These are phyloP conservation scores for Byssoonygena ceratinophila DNA, from an alignment of 2,329 filamentous ascomycete genomes.

Conservation along the genomic window DNA sequence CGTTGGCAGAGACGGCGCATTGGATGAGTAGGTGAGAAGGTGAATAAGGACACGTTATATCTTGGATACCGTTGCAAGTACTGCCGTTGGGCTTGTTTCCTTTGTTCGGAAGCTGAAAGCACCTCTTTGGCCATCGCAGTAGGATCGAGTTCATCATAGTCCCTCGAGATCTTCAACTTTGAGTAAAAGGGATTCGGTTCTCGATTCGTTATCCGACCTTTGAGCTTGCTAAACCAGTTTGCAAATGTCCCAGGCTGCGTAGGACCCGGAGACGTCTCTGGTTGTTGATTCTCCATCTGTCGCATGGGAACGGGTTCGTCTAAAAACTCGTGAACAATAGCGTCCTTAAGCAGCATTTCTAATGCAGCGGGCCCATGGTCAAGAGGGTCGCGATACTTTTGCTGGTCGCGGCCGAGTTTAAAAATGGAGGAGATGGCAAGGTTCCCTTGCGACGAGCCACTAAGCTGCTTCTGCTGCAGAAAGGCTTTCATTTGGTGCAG, in stretches of 20 bases:
- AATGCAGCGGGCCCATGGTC: conserved; percentile 86
- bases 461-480: conserved; percentile 78
- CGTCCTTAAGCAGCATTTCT: conserved; percentile 94
- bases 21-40: conserved; percentile 69
- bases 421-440: conserved; percentile 65
- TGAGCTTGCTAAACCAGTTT: conserved; percentile 51
- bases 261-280: conserved; percentile 27
- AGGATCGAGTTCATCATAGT: conserved; percentile 71
- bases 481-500: conserved; percentile 94
- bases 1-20: conserved; percentile 75
- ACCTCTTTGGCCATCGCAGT: conserved; percentile 83
- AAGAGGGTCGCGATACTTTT: conserved; percentile 62
- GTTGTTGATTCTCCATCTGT: conserved; percentile 24
- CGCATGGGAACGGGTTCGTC: conserved; percentile 51
- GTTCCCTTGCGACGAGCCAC: conserved; percentile 56
- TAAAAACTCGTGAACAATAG: conserved; percentile 86
- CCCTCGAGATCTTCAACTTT: conserved; percentile 57
- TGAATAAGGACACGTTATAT: conserved; percentile 85
- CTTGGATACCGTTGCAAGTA: conserved; percentile 76
- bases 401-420: conserved; percentile 50
- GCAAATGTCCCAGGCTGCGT: conserved; percentile 51
- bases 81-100: conserved; percentile 80
- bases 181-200: conserved; percentile 96
- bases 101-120: conserved; percentile 67
- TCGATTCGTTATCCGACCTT: conserved; percentile 47